Conservation (phyloP, 2,329 filamentous ascomycete species). For the Colletotrichum graminicola region DNA sequence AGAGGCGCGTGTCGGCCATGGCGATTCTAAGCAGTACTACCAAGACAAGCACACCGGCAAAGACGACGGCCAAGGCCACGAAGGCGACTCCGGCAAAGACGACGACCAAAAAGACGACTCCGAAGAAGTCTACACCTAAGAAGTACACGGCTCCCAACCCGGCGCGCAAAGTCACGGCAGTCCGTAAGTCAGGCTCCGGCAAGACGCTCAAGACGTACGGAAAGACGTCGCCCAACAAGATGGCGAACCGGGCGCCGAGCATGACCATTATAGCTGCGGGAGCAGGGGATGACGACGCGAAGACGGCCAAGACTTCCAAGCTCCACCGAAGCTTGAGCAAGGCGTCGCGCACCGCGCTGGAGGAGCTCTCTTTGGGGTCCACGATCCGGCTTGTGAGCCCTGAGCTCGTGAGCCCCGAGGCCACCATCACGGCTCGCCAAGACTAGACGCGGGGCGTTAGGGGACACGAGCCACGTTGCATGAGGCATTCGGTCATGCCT, state of each 20-base stretch:
- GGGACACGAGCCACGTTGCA: background rate
- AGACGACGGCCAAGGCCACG: constrained; percentile 20
- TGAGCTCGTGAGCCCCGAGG: constrained; percentile 32
- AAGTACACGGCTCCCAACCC: constrained; percentile 41
- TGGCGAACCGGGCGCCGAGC: constrained; percentile 35
- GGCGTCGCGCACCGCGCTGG: constrained; percentile 42
- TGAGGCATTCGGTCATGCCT: background rate
- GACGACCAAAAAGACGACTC: constrained; percentile 25
- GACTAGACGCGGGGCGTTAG: constrained; percentile 14
- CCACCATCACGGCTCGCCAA: constrained; percentile 40
- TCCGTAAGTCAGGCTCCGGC: constrained; percentile 42
- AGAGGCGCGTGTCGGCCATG: constrained; percentile 53
- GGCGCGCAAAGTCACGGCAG: constrained; percentile 35
- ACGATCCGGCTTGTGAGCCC: constrained; percentile 42
- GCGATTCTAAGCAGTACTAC: constrained; percentile 41
- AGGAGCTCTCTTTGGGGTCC: constrained; percentile 36
- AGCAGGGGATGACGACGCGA: constrained; percentile 17
- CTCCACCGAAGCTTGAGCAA: constrained; percentile 37
- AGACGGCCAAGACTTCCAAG: constrained; percentile 18
- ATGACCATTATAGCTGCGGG: constrained; percentile 41
- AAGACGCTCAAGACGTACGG: constrained; percentile 43
- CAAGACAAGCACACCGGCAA: constrained; percentile 35
- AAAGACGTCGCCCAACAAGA: constrained; percentile 36
- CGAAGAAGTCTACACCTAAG: constrained; percentile 33
- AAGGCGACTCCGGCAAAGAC: constrained; percentile 22